phyloP scores from a whole-genome alignment of 2,329 filamentous ascomycete species.

The Emmonsia crescens region DNA sequence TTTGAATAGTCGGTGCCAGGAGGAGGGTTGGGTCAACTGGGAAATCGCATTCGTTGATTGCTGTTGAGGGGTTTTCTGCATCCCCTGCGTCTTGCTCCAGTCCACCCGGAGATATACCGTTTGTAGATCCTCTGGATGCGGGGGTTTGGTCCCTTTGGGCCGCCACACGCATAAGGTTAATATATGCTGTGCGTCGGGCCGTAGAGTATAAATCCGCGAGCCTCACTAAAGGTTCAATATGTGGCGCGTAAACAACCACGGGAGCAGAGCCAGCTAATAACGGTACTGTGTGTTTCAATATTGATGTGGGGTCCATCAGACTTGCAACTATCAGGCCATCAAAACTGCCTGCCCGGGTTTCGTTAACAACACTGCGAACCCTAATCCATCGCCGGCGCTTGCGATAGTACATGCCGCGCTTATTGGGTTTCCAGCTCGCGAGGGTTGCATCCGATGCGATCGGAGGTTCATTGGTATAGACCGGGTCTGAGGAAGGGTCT shows the following conservation, averaged over 20 bases:
- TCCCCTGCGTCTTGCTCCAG: slow-evolving; percentile 27
- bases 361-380: slow-evolving; percentile 60
- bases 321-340: slow-evolving; percentile 74
- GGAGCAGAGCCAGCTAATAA: slow-evolving; percentile 73
- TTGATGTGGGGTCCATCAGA: slow-evolving; percentile 66
- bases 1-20: slow-evolving; percentile 70
- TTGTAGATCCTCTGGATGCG: slow-evolving; percentile 32
- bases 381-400: slow-evolving; percentile 77
- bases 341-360: slow-evolving; percentile 64
- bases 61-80: slow-evolving; percentile 24
- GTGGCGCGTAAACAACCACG: slow-evolving; percentile 74
- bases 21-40: slow-evolving; percentile 78
- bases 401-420: slow-evolving; percentile 74
- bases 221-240: slow-evolving; percentile 64
- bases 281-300: slow-evolving; percentile 66
- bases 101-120: background rate
- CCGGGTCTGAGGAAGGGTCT: slow-evolving; percentile 60
- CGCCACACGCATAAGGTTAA: slow-evolving; percentile 24
- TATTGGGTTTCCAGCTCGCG: slow-evolving; percentile 64
- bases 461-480: slow-evolving; percentile 58
- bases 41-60: slow-evolving; percentile 52
- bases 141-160: background rate
- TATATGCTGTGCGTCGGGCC: slow-evolving; percentile 63
- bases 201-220: slow-evolving; percentile 79
- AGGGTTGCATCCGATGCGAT: slow-evolving; percentile 51